Evolutionary conservation across 495 filamentous ascomycete species (phyloP).

Genomic region (Aspergillus leporis): DNA sequence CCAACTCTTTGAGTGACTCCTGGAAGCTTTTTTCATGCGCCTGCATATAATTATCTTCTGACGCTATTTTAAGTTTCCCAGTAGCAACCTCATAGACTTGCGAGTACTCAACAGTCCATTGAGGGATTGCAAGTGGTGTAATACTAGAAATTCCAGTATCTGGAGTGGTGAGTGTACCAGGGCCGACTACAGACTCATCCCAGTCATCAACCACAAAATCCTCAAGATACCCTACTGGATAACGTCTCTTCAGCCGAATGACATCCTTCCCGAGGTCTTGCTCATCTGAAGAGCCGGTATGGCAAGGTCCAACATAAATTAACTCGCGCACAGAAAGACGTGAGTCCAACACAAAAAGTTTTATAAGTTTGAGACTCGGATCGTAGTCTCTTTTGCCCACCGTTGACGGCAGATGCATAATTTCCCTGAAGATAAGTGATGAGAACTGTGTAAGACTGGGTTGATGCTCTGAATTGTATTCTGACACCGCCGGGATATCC

Average conservation of each 20-base stretch:
- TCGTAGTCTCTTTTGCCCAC: slow-evolving; percentile 18
- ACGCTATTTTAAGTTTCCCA: slow-evolving; percentile 12
- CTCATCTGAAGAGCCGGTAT: slow-evolving; percentile 10
- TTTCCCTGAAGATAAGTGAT: slow-evolving; percentile 39
- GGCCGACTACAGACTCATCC: slow-evolving; percentile 30
- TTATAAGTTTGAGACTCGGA: slow-evolving; percentile 30
- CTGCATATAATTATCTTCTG: slow-evolving; percentile 2
- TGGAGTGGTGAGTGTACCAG: not conserved
- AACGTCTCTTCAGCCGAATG: slow-evolving; percentile 27
- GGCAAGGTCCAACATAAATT: slow-evolving; percentile 23
- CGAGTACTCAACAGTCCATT: slow-evolving; percentile 36
- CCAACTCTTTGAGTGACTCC: slow-evolving; percentile 19
- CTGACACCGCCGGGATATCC: slow-evolving; percentile 26
- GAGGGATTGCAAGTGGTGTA: slow-evolving; percentile 14
- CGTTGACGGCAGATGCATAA: slow-evolving; percentile 24
- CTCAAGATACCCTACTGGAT: slow-evolving; percentile 16
- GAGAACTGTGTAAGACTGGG: slow-evolving; percentile 21
- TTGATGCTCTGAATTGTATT: slow-evolving; percentile 11
- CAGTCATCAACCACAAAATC: slow-evolving; percentile 42
- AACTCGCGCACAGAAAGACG: slow-evolving; percentile 38
- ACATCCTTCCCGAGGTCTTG: slow-evolving; percentile 18
- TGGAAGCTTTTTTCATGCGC: slow-evolving; percentile 18
- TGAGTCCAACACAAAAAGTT: slow-evolving; percentile 40
- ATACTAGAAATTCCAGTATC: slow-evolving; percentile 13
- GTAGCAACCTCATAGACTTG: slow-evolving; percentile 30